Percentiles rank a stretch among this genome's conserved stretches.
Conservation (phyloP, 1,139 yeast species). For the Saccharomyces pastorianus region DNA sequence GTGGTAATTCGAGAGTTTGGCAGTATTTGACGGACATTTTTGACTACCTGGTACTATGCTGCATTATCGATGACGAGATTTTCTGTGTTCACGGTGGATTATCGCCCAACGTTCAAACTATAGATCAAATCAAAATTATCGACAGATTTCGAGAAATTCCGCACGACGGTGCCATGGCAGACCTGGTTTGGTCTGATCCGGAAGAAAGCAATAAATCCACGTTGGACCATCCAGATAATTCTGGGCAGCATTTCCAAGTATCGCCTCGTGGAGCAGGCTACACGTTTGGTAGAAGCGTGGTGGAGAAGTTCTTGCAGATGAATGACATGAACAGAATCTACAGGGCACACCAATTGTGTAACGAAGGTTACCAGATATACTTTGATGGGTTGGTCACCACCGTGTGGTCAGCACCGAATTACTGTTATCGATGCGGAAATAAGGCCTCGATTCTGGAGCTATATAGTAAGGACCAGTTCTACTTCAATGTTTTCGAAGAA, state of each 20-base stretch:
- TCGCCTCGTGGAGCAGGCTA: slow-evolving; percentile 98
- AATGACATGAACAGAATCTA: slow-evolving; percentile 75
- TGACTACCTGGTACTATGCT: slow-evolving; percentile 84
- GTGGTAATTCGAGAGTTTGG: slow-evolving; percentile 60
- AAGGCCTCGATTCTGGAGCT: slow-evolving; percentile 90
- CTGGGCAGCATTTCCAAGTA: slow-evolving; percentile 59
- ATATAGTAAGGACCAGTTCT: slow-evolving; percentile 47
- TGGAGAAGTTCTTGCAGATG: slow-evolving; percentile 71
- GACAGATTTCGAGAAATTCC: slow-evolving; percentile 93
- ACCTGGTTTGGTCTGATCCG: slow-evolving; percentile 96
- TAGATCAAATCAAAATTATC: slow-evolving; percentile 82
- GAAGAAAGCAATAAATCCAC: slow-evolving; percentile 43
- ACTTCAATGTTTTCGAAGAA: slow-evolving; percentile 93
- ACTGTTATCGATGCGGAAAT: slow-evolving; percentile 94
- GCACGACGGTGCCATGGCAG: slow-evolving; percentile 99
- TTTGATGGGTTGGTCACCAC: slow-evolving; percentile 88
- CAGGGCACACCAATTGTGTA: slow-evolving; percentile 93
- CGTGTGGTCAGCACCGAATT: slow-evolving; percentile 99
- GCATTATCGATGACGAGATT: slow-evolving; percentile 84
- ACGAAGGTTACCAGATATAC: slow-evolving; percentile 88
- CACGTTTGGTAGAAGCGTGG: slow-evolving; percentile 87
- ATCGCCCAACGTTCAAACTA: slow-evolving; percentile 88
- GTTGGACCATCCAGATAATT: slow-evolving; percentile 5
- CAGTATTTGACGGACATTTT: slow-evolving; percentile 81
- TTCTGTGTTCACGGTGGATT: slow-evolving; percentile 96